These are phyloP conservation scores for Colletotrichum simmondsii DNA, from an alignment of 2,329 filamentous ascomycete genomes.

Conservation along the genomic window DNA sequence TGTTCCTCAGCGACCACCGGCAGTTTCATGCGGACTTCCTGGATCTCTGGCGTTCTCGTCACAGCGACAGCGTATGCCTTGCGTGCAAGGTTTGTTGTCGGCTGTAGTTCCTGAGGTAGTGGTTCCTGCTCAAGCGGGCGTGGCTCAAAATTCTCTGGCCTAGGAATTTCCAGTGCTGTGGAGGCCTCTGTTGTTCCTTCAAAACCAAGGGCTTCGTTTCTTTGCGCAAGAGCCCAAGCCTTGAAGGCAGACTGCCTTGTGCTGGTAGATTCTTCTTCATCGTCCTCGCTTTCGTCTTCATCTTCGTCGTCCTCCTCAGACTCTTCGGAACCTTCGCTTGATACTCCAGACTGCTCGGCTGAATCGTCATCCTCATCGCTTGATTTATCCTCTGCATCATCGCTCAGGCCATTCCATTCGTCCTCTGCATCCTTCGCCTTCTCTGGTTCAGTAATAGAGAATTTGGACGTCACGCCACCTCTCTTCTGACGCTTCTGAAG, in stretches of 20 bases:
- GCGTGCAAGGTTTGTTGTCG: conserved; percentile 68
- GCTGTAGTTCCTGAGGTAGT: conserved; percentile 72
- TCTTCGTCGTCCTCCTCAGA: conserved; percentile 43
- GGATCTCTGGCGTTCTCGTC: conserved; percentile 76
- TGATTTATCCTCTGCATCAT: conserved; percentile 24
- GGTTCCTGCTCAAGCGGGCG: conserved; percentile 78
- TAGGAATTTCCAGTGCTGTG: conserved; percentile 62
- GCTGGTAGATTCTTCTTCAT: conserved; percentile 41
- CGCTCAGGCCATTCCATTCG: conserved; percentile 37
- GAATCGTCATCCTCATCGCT: conserved; percentile 37
- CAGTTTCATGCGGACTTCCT: conserved; percentile 80
- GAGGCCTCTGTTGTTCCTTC: conserved; percentile 56
- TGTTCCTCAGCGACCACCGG: conserved; percentile 97
- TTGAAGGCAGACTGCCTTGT: conserved; percentile 80
- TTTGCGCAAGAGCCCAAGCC: conserved; percentile 87
- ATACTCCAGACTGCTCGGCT: conserved; percentile 41
- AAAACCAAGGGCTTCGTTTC: conserved; percentile 84
- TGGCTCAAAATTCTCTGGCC: conserved; percentile 71
- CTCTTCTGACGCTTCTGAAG: conserved; percentile 85
- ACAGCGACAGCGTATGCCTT: conserved; percentile 84
- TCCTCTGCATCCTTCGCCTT: conserved; percentile 43
- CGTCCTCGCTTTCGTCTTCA: conserved; percentile 45
- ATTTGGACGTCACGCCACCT: conserved; percentile 68
- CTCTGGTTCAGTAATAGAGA: conserved; percentile 55
- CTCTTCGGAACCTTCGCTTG: conserved; percentile 39